Evolutionary conservation across 2,329 filamentous ascomycete species (phyloP), one percentile per base, ranked within the genome.

Genomic region (Aspergillus latus): DNA sequence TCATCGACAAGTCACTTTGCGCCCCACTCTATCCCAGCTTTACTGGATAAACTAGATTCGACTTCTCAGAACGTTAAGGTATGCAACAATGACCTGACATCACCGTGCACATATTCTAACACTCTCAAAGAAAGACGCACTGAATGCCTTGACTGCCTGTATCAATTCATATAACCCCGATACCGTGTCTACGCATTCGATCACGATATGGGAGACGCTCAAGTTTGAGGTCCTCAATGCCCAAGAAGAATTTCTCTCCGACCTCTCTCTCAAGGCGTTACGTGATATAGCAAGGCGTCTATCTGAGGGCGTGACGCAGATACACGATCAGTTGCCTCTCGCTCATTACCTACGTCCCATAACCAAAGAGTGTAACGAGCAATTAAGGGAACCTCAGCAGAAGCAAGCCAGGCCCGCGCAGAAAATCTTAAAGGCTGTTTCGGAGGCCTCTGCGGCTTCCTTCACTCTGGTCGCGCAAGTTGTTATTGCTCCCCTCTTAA

Each of bases 191-290:
- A 79, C 82, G 9, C 87, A 86, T 64, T 85, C 85, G 0, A 81
- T 86, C 48, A 85, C 83, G 0, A 74, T 88, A 2, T 89, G 86
- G 86, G 85, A 88, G 62, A 80, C 84, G 7, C 68, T 89, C 51
- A 89, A 88, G 67, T 89, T 87, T 62, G 86, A 89, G 64, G 82
- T 89, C 9, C 74, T 89, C 11, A 87, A 85, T 61, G 81, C 83
- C 0, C 84, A 87, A 67, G 86, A 88, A 63, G 84, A 88, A 53
- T 83, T 87, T 49, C 72, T 89, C 7, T 84, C 84, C 0, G 76
- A 84, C 48, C 81, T 83, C 63, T 82, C 86, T 5, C 70, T 88
- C 13, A 72, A 76, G 21, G 80, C 79, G 2, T 69, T 88, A 7
- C 77, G 80, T 52, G 73, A 77, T 16, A 83, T 88, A 55, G 80